These are phyloP conservation scores for Climacium dendroides DNA, from an alignment of 225 moss, liverwort and hornwort species.

Conservation along the genomic window DNA sequence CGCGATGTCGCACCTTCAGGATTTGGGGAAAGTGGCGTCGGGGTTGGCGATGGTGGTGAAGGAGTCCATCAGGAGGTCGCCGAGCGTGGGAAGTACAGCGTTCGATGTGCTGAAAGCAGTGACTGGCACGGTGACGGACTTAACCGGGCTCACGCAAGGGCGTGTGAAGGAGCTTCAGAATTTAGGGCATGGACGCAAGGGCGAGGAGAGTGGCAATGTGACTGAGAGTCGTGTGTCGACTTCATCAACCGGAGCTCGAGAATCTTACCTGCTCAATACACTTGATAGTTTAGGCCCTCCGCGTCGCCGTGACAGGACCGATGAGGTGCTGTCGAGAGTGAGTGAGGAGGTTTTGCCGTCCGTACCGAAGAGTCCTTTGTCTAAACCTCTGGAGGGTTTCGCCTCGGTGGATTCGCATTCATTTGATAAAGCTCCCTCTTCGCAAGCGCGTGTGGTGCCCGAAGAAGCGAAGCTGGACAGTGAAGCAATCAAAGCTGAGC, in stretches of 20 bases:
- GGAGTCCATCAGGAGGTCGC: constrained; percentile 41
- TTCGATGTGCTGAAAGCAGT: constrained; percentile 42
- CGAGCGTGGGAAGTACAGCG: constrained; percentile 35
- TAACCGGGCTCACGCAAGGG: constrained; percentile 38
- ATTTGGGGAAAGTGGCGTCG: constrained; percentile 56
- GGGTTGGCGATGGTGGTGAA: constrained; percentile 58
- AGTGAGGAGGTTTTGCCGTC: constrained; percentile 9
- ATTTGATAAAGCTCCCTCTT: background rate
- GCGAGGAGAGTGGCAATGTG: background rate
- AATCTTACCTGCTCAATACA: constrained; percentile 21
- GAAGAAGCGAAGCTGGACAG: background rate
- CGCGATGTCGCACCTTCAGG: constrained; percentile 44
- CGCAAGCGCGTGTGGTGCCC: background rate
- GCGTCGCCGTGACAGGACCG: background rate
- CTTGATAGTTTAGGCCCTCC: constrained; percentile 35
- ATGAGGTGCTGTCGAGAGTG: constrained; percentile 15
- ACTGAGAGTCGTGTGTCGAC: background rate
- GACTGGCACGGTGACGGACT: constrained; percentile 37
- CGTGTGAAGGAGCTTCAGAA: constrained; percentile 14
- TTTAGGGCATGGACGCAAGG: background rate
- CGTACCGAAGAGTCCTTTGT: background rate
- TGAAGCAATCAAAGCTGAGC: constrained; percentile 20
- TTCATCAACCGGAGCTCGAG: constrained; percentile 5
- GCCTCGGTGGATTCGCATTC: background rate
- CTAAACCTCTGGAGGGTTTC: constrained; percentile 27